These are phyloP conservation scores for Yamadazyma songkhlaensis DNA, from an alignment of 1,139 yeast species.

Conservation along the genomic window DNA sequence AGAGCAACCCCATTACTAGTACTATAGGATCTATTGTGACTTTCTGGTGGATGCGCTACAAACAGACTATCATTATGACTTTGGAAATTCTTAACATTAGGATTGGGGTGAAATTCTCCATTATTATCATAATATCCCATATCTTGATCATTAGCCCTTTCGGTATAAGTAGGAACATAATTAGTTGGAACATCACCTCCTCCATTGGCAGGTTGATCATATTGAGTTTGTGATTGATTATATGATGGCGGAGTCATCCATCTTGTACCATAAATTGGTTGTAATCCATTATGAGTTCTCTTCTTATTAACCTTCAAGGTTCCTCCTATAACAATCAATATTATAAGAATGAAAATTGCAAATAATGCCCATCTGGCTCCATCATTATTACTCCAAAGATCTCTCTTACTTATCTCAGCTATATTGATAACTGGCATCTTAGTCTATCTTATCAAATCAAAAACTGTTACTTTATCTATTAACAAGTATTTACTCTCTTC, in stretches of 20 bases:
- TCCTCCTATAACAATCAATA: constrained; percentile 48
- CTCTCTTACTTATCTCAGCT: constrained; percentile 13
- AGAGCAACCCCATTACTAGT: constrained; percentile 12
- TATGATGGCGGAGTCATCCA: constrained; percentile 95
- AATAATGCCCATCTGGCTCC: constrained; percentile 59
- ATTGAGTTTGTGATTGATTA: constrained; percentile 65
- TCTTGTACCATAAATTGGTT: constrained; percentile 78
- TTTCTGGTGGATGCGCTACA: constrained; percentile 17
- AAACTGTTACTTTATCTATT: no score
- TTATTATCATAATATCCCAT: constrained; percentile 75
- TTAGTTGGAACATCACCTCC: constrained; percentile 36
- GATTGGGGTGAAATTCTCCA: constrained; percentile 53
- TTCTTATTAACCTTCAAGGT: constrained; percentile 58
- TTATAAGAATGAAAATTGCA: constrained; percentile 48
- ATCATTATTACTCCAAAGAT: constrained; percentile 24
- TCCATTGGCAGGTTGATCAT: constrained; percentile 39
- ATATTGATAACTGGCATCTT: background rate
- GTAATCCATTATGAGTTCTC: constrained; percentile 58
- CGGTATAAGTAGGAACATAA: constrained; percentile 68
- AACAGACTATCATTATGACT: constrained; percentile 8
- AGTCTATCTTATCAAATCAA: no score
- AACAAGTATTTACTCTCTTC: no score
- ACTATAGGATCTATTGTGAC: constrained; percentile 19
- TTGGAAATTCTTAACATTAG: constrained; percentile 21
- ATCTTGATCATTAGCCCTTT: constrained; percentile 63